A percentile compares a stretch with the other conserved stretches of the same genome.
These are phyloP conservation scores for Termitomyces sp. DNA, from an alignment of 1,284 basidiomycete species.

Conservation along the genomic window DNA sequence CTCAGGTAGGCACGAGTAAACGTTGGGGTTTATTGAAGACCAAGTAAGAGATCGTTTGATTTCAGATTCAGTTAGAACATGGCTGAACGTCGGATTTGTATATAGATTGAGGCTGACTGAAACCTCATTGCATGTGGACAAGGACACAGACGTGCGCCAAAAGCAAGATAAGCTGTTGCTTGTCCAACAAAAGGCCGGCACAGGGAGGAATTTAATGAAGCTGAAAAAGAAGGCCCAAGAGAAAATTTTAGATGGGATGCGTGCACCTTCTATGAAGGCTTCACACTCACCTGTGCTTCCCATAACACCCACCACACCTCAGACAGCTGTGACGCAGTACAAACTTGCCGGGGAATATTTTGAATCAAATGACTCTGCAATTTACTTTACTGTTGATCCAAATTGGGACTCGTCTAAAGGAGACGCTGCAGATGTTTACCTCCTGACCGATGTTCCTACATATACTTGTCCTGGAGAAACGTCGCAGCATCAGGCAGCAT, in stretches of 20 bases:
- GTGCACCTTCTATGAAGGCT: background rate
- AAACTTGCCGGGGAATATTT: background rate
- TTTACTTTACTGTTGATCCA: conserved; percentile 19
- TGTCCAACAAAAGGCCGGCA: background rate
- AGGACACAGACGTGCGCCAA: background rate
- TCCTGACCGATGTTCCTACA: background rate
- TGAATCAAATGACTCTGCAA: conserved; percentile 5
- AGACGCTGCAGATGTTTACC: conserved; percentile 15
- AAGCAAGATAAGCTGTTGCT: background rate
- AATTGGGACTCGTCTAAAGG: conserved; percentile 16
- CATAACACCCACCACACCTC: background rate
- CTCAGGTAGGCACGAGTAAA: background rate
- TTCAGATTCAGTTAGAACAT: too few relatives aligned
- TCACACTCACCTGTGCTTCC: background rate
- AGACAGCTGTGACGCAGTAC: background rate
- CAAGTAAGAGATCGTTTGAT: background rate
- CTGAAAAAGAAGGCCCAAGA: background rate
- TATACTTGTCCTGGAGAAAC: background rate
- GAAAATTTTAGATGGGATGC: background rate
- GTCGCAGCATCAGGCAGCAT: background rate
- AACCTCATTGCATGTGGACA: background rate
- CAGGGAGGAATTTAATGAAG: background rate
- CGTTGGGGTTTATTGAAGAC: background rate
- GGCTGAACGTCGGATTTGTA: background rate
- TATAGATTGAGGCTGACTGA: background rate